Evolutionary conservation across 2,329 filamentous ascomycete species (phyloP).

Genomic region (Trichoderma simmonsii): DNA sequence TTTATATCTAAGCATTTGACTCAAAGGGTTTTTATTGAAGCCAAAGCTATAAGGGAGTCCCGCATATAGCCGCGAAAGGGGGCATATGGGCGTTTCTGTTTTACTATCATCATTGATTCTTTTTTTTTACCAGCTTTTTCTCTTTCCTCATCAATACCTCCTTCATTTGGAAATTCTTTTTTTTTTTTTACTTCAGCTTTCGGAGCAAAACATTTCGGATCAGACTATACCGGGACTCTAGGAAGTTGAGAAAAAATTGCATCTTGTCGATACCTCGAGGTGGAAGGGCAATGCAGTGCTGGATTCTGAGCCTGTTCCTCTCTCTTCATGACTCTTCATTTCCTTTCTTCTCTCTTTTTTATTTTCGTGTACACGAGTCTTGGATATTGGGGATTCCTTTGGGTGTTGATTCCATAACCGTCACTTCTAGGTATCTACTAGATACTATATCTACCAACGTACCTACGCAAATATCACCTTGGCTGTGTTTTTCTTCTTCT

Average conservation of each 20-base stretch:
- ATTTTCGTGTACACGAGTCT: not conserved
- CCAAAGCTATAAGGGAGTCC: conserved; percentile 5
- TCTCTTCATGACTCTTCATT: conserved; percentile 2
- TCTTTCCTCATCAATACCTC: conserved; percentile 1
- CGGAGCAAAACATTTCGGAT: not conserved
- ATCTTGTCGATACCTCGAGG: conserved; percentile 3
- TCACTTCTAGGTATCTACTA: not conserved
- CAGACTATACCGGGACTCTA: not conserved
- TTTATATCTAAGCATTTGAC: conserved; percentile 14
- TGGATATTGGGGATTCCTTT: not conserved
- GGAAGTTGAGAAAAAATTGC: not conserved
- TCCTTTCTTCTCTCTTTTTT: not conserved
- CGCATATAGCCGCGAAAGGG: conserved; percentile 14
- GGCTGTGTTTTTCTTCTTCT: not conserved
- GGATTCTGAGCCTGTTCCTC: conserved; percentile 11
- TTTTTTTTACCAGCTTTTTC: not conserved
- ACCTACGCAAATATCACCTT: not conserved
- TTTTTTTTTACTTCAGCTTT: not conserved
- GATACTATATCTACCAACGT: not conserved
- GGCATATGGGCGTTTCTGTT: conserved; percentile 17
- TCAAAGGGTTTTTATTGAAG: conserved; percentile 10
- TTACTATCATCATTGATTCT: not conserved
- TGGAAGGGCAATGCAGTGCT: conserved; percentile 5
- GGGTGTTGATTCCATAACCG: not conserved
- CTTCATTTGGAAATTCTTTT: not conserved